Percentiles rank a stretch among this genome's conserved stretches.
phyloP scores from a whole-genome alignment of 148 eudicot species.

The Heliamphora exappendiculata region DNA sequence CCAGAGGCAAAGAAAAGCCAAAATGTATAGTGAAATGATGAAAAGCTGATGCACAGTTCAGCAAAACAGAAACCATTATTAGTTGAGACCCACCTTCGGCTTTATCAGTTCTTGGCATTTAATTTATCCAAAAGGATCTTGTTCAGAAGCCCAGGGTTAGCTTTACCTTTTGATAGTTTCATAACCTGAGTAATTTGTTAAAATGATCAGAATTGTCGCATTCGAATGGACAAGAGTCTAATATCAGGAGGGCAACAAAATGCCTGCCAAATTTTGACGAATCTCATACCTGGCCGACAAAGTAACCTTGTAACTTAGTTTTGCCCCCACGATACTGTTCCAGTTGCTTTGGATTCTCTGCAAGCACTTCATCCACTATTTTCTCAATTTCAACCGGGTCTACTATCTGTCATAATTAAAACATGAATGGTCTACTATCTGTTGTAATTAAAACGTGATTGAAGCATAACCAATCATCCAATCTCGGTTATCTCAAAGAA shows the following conservation, averaged over 20 bases:
- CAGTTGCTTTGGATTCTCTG: constrained; percentile 75
- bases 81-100: not conserved
- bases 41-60: not conserved
- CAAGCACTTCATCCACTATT: constrained; percentile 67
- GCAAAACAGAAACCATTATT: not conserved
- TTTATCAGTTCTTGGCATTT: constrained; percentile 46
- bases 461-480: not conserved
- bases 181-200: constrained; percentile 42
- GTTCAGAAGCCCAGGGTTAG: constrained; percentile 84
- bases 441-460: constrained; percentile 13
- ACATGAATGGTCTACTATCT: constrained; percentile 54
- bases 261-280: not conserved
- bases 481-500: not conserved
- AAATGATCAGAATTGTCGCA: not conserved
- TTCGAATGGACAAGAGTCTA: not conserved
- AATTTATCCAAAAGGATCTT: constrained; percentile 76
- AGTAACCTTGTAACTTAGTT: constrained; percentile 87
- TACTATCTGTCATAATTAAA: constrained; percentile 44
- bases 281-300: constrained; percentile 77
- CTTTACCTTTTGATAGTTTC: constrained; percentile 95
- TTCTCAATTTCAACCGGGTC: constrained; percentile 74
- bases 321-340: constrained; percentile 85
- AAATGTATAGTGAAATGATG: not conserved
- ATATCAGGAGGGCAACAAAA: not conserved
- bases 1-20: not conserved